Base-by-base conservation (phyloP, 2,329 filamentous ascomycete species). In the Calonectria montana region DNA sequence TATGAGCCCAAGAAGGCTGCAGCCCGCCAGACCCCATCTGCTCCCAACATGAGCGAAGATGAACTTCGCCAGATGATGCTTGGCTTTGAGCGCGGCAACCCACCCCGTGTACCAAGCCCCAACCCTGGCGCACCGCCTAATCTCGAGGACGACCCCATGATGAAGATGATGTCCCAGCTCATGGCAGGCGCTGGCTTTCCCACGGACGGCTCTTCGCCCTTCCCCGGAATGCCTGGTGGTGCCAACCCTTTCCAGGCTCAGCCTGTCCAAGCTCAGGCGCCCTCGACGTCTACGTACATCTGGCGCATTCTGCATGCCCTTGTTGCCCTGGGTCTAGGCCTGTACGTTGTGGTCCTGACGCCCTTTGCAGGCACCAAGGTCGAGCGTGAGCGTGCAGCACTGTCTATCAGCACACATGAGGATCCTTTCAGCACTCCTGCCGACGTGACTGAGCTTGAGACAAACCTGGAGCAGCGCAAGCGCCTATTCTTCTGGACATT, bases 101-200 rank as follows among this genome's bases (percentile, higher is more conserved):
- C 67, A 9, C 77, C 83, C 53, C 78, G 79, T 23, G 74, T 78
- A 23, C 77, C 80, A 45, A 75, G 75, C 43, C 77, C 80, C 10
- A 74, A 71, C 59, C 72, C 66, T 25, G 80, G 67, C 18, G 71
- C 75, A 6, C 66, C 67, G 1, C 77, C 73, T 7, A 76, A 73
- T 29, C 73, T 72, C 71, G 71, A 73, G 27, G 79, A 83, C 47
- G 83, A 83, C 76, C 83, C 76, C 77, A 83, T 83, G 70, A 84
- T 94, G 87, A 89, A 91, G 82, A 92, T 96, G 89, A 88, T 96
- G 82, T 90, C 93, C 79, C 92, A 95, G 82, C 91, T 95, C 87
- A 90, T 94, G 86, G 81, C 82, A 29, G 86, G 85, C 61, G 85
- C 74, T 41, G 78, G 75, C 16, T 45, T 79, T 59, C 71, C 76